These are phyloP conservation scores for Pythium apleroticum DNA, from an alignment of 352 stramenopile genomes.

Conservation along the genomic window DNA sequence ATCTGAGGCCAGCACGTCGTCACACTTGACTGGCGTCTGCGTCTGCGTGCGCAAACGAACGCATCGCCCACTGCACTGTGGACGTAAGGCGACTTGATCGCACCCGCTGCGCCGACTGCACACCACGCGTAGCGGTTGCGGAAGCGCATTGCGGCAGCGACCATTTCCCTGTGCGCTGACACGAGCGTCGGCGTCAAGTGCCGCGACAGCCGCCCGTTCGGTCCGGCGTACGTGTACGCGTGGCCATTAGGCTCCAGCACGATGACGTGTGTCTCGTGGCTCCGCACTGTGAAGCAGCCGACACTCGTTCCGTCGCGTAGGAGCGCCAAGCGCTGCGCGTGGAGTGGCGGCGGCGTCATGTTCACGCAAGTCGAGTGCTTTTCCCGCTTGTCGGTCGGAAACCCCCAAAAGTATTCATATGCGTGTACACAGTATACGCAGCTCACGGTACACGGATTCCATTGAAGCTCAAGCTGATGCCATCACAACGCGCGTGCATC, in stretches of 20 bases:
- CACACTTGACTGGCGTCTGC: background rate
- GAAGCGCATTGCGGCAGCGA: slow-evolving; percentile 42
- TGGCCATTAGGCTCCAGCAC: slow-evolving; percentile 60
- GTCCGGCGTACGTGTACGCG: slow-evolving; percentile 57
- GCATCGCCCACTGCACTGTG: slow-evolving; percentile 19
- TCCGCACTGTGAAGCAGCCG: slow-evolving; percentile 41
- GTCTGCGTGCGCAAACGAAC: background rate
- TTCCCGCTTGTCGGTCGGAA: background rate
- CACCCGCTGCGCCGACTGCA: background rate
- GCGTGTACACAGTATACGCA: background rate
- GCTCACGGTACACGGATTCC: background rate
- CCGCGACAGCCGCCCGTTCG: slow-evolving; percentile 43
- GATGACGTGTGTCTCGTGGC: slow-evolving; percentile 59
- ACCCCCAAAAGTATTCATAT: background rate
- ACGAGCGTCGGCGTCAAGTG: slow-evolving; percentile 62
- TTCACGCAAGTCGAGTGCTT: background rate
- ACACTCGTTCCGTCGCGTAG: slow-evolving; percentile 52
- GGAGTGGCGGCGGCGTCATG: slow-evolving; percentile 9
- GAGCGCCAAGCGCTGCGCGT: slow-evolving; percentile 40
- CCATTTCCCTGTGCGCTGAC: slow-evolving; percentile 42
- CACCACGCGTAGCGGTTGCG: slow-evolving; percentile 54
- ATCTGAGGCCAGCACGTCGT: slow-evolving; percentile 21
- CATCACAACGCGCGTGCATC: background rate
- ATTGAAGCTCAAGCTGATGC: slow-evolving; percentile 3
- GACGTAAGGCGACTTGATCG: slow-evolving; percentile 41